Base-by-base conservation (phyloP, 2,329 filamentous ascomycete genomes). In the Chaetomiaceae sp. region DNA sequence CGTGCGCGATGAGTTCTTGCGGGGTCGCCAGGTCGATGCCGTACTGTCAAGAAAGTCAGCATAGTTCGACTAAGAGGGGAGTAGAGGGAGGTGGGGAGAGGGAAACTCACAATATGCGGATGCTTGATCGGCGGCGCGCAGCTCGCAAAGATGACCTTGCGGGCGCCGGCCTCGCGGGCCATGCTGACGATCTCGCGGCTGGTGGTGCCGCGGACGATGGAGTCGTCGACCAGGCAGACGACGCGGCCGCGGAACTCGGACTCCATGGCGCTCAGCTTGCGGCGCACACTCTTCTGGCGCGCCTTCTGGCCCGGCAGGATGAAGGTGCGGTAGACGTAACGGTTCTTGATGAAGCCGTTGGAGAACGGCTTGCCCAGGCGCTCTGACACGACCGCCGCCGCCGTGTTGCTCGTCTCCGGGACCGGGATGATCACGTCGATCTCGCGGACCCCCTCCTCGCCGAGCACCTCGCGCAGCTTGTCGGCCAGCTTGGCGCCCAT, bases 381-480 rank as follows among this genome's bases (percentile, higher is more conserved):
- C 58, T 83, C 78, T n/a, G 88, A 84, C 20, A 95, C 76, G 38
- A 78, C 80, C 8, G 86, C 79, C 3, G 89, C 88, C 1, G 88
- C 84, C 0, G 86, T 90, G 52, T 89, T 89, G 35, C 83, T 84
- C 0, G 89, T 95, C 58, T 72, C 68, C 5, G 70, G 70, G 12
- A 94, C 86, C 0, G 88, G 88, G 59, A 94, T 89, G 33, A 94
- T 83, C 36, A 81, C 80, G 56, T 95, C 89, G 57, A 95, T 90
- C 30, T 88, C 81, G 48, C 80, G 76, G 50, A 95, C 69, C 12
- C 74, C 76, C 37, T 88, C 76, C 3, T 82, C 74, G 4, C 84
- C 83, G 2, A 95, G 73, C 22, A 80, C 75, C 35, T 75, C 67
- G 53, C 75, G 74, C 56, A 95, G 80, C 39, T 79, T 85, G 52